A percentile compares a stretch with the other conserved stretches of the same genome.
Conservation (phyloP, 2,329 filamentous ascomycete species). For the Fusarium oligoseptatum region DNA sequence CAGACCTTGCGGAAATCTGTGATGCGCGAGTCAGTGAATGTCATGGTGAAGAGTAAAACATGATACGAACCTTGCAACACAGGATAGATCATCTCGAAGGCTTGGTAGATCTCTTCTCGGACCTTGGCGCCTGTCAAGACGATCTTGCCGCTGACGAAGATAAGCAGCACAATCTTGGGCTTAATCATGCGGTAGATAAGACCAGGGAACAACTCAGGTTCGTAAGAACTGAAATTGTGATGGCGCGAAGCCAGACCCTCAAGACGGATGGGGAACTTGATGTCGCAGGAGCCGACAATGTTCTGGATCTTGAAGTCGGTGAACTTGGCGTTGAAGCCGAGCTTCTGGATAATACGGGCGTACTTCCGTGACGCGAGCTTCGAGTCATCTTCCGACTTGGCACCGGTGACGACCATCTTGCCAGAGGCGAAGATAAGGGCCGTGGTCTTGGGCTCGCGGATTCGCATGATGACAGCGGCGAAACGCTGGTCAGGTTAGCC, state of each 20-base stretch:
- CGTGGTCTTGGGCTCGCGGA: conserved; percentile 98
- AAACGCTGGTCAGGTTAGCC: conserved; percentile 79
- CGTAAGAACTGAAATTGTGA: conserved; percentile 99
- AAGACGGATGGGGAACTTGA: conserved; percentile 98
- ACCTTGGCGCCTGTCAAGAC: conserved; percentile 98
- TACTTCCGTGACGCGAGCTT: conserved; percentile 98
- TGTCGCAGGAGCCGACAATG: conserved; percentile 98
- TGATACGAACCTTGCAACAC: conserved; percentile 82
- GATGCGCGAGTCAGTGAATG: conserved; percentile 3
- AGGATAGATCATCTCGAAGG: conserved; percentile 97
- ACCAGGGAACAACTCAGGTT: conserved; percentile 98
- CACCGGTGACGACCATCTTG: conserved; percentile 99
- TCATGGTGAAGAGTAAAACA: too few relatives aligned
- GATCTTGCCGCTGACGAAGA: conserved; percentile 98
- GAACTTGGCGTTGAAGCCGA: conserved; percentile 99
- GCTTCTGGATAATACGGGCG: conserved; percentile 98
- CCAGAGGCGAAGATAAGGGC: conserved; percentile 97
- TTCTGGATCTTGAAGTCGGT: conserved; percentile 99
- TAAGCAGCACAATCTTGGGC: conserved; percentile 97
- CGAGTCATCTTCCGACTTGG: conserved; percentile 97
- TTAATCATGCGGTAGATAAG: conserved; percentile 99
- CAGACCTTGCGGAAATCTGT: conserved; percentile 72
- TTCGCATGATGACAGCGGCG: conserved; percentile 99
- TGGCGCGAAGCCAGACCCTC: conserved; percentile 96
- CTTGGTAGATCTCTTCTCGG: conserved; percentile 97